phyloP scores from a whole-genome alignment of 179 eudicot species.

The Patellifolia procumbens region DNA sequence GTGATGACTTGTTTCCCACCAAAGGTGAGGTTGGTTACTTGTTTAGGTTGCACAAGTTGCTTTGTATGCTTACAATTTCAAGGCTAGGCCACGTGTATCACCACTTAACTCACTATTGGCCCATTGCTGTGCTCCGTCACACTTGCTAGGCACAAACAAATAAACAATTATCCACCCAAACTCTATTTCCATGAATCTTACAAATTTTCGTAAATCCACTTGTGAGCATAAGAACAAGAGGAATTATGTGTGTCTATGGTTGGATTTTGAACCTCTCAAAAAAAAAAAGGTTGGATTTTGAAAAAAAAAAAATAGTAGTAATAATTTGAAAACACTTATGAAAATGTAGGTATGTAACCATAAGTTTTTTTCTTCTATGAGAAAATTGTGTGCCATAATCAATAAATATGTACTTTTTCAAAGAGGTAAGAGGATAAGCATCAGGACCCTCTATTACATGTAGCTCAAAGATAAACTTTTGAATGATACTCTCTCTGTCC shows the following conservation, averaged over 20 bases:
- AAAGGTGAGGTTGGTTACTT: not conserved
- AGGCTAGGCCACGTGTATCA: not conserved
- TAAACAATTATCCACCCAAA: not conserved
- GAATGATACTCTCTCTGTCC: too few relatives aligned
- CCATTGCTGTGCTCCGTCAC: constrained; percentile 1
- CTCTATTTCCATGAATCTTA: not conserved
- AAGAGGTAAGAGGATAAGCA: too few relatives aligned
- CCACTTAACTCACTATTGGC: constrained; percentile 1
- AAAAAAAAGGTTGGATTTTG: not conserved
- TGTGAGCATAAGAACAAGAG: not conserved
- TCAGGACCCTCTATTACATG: too few relatives aligned
- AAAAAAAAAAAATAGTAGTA: too few relatives aligned
- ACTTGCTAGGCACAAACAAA: not conserved
- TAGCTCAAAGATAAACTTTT: too few relatives aligned
- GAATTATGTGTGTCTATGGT: not conserved
- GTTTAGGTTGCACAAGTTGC: not conserved
- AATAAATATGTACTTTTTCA: too few relatives aligned
- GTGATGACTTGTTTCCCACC: not conserved
- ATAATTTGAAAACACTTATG: too few relatives aligned
- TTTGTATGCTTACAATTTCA: not conserved
- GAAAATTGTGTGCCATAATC: too few relatives aligned
- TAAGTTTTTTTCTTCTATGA: too few relatives aligned
- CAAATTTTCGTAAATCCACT: not conserved
- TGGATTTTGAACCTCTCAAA: not conserved
- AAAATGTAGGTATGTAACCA: too few relatives aligned